Conservation (phyloP, 2,329 filamentous ascomycete genomes). For the Aspergillus awamori region DNA sequence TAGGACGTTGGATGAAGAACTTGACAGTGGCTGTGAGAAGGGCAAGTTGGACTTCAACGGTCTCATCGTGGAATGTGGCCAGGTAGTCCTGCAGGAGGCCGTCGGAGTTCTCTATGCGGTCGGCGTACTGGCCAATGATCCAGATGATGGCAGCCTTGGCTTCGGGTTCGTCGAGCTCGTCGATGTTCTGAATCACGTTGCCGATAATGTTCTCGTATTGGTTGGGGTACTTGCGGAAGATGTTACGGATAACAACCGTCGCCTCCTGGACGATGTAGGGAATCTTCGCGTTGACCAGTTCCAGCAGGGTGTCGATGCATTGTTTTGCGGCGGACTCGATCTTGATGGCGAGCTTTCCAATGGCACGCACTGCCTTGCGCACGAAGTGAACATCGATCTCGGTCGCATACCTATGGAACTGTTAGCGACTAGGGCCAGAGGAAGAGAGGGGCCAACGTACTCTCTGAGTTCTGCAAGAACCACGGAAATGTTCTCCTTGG, state of each 20-base stretch:
- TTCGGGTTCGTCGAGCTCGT: conserved; percentile 94
- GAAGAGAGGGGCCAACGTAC: conserved; percentile 48
- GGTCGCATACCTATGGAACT: conserved; percentile 69
- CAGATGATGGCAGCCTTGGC: conserved; percentile 98
- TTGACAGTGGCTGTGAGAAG: conserved; percentile 96
- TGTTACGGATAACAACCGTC: conserved; percentile 97
- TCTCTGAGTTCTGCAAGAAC: conserved; percentile 92
- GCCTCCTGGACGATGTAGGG: conserved; percentile 99
- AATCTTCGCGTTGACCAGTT: conserved; percentile 95
- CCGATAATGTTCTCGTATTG: conserved; percentile 98
- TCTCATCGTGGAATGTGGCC: conserved; percentile 90
- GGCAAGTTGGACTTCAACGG: conserved; percentile 92
- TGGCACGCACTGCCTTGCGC: conserved; percentile 93
- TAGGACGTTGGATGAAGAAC: conserved; percentile 94
- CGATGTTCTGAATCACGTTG: conserved; percentile 91
- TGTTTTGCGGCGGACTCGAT: conserved; percentile 89
- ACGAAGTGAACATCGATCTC: conserved; percentile 99
- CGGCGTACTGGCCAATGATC: conserved; percentile 98
- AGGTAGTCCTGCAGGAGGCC: conserved; percentile 92
- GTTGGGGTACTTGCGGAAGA: conserved; percentile 98
- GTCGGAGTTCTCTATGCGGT: conserved; percentile 95
- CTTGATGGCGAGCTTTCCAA: conserved; percentile 97
- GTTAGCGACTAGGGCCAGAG: conserved; percentile 11
- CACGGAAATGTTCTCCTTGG: conserved; percentile 91
- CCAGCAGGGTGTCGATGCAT: conserved; percentile 90